Evolutionary conservation across 345 rosid species (phyloP), one percentile per base, ranked within the genome.

Genomic region (Noccaea bulbosa): DNA sequence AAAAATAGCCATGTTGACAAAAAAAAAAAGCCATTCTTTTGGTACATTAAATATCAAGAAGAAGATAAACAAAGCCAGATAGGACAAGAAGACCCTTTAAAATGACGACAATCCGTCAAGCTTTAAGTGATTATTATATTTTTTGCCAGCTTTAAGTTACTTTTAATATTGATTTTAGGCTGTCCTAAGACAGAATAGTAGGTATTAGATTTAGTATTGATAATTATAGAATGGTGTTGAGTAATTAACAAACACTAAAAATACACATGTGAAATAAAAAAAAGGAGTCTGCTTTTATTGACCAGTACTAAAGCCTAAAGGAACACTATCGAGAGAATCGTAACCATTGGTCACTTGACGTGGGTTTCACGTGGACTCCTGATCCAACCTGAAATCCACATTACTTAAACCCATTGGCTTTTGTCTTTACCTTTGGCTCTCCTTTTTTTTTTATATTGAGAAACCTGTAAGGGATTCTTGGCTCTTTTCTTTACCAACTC

Each of bases 211-310:
- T n/a, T n/a, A 58, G 14, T 6, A 27, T 5, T 39, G 50, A 50
- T 49, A 59, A 38, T 38, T 12, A 37, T 15, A 22, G 12, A 41
- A 40, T 44, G 35, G 55, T 62, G 63, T 55, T 52, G 37, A 20
- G 8, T 53, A 53, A 20, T 62, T 62, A 62, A 62, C 30, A 9
- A 34, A 24, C 37, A 55, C 1, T 20, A 3, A 14, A 57, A 11
- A 17, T 41, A 40, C 68, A 62, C 62, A 55, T 34, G 58, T 27
- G 48, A 37, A 38, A 39, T 2, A 40, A 12, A 24, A 64, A 43
- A 52, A 37, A 16, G 48, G 16, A 80, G 84, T 40, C 54, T 72
- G 84, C 68, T 69, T 79, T 83, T 81, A 70, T 81, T 77, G 87
- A 80, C 85, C 49, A 54, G 12, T 37, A 27, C 30, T 27, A 27